Conservation (phyloP, 805 yeast species). For the Brettanomyces bruxellensis region DNA sequence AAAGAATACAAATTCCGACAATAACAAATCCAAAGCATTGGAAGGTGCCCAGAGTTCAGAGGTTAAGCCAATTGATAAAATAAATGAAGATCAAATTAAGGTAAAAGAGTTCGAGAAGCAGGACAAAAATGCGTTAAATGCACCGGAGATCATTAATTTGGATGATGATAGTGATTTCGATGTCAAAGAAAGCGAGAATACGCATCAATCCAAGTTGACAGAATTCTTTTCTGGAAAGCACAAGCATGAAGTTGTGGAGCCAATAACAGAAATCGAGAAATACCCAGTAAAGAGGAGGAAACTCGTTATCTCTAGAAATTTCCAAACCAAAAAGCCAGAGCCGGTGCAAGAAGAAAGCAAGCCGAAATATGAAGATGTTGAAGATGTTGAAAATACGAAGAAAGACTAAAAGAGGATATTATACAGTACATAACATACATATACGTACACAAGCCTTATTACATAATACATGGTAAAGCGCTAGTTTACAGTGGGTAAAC, state of each 20-base stretch:
- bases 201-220: conserved; percentile 5
- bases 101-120: no score
- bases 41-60: not conserved
- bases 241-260: not conserved
- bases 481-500: not conserved
- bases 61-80: no score
- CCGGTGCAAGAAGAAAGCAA: not conserved
- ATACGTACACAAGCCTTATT: not conserved
- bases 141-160: no score
- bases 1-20: not conserved
- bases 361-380: not conserved
- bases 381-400: not conserved
- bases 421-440: not conserved
- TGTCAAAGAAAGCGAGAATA: no score
- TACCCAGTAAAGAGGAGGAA: not conserved
- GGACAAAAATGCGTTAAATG: no score
- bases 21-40: not conserved
- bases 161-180: no score
- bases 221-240: conserved; percentile 4
- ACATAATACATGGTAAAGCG: not conserved
- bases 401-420: not conserved
- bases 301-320: not conserved
- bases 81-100: no score
- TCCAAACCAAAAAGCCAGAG: not conserved
- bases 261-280: not conserved